These are phyloP conservation scores for Blastobotrys elegans DNA, from an alignment of 1,139 yeast species.

Conservation along the genomic window DNA sequence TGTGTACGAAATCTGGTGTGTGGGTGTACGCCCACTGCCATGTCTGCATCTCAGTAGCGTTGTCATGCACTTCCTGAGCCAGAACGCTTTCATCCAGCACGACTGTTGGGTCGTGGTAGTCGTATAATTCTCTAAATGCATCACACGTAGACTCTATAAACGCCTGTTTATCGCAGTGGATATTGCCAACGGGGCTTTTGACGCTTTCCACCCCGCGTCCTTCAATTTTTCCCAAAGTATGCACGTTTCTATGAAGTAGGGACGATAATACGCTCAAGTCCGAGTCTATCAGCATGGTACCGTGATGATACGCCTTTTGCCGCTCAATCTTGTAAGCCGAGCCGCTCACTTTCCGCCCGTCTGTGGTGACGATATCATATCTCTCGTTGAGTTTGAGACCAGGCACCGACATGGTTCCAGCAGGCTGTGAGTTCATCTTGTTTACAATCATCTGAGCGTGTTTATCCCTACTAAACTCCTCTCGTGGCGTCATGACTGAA, in stretches of 20 bases:
- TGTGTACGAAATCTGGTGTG: slow-evolving; percentile 61
- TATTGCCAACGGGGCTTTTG: slow-evolving; percentile 66
- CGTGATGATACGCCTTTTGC: slow-evolving; percentile 90
- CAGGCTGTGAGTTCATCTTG: slow-evolving; percentile 42
- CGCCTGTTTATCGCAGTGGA: slow-evolving; percentile 42
- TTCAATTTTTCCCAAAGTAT: slow-evolving; percentile 44
- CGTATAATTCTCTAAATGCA: slow-evolving; percentile 38
- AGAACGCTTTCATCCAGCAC: slow-evolving; percentile 30
- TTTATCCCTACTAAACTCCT: slow-evolving; percentile 56
- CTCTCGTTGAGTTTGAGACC: slow-evolving; percentile 53
- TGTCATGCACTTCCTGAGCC: slow-evolving; percentile 44
- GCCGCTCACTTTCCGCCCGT: slow-evolving; percentile 66
- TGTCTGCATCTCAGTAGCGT: slow-evolving; percentile 42
- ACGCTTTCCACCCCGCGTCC: slow-evolving; percentile 74
- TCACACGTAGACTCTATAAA: slow-evolving; percentile 47
- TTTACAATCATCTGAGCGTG: slow-evolving; percentile 54
- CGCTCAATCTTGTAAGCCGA: slow-evolving; percentile 83
- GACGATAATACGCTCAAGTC: slow-evolving; percentile 53
- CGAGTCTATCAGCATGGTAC: slow-evolving; percentile 83
- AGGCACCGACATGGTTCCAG: slow-evolving; percentile 3
- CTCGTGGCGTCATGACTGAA: slow-evolving; percentile 70
- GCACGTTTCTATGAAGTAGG: slow-evolving; percentile 48
- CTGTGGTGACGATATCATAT: slow-evolving; percentile 66
- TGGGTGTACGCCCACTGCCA: slow-evolving; percentile 75
- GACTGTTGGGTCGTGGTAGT: slow-evolving; percentile 12